Percentiles rank a stretch among this genome's conserved stretches.
Evolutionary conservation across 2,329 filamentous ascomycete species (phyloP).

Genomic region (Colletotrichum horii): DNA sequence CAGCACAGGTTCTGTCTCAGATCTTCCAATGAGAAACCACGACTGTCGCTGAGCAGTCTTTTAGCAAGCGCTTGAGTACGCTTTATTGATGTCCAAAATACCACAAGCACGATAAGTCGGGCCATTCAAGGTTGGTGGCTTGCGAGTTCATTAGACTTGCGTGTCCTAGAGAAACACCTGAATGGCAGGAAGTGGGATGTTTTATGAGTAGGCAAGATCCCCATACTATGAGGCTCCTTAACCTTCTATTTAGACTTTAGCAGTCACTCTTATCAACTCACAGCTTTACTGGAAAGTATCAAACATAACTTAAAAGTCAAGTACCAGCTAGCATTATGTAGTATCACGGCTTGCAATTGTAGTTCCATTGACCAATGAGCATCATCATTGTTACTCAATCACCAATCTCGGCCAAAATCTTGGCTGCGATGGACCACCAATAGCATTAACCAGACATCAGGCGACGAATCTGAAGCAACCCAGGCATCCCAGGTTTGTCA

Average conservation of each 20-base stretch:
- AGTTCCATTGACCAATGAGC: neutral
- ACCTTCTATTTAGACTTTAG: neutral
- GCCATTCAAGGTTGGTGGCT: neutral
- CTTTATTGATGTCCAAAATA: neutral
- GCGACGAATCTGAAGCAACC: neutral
- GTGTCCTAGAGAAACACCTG: neutral
- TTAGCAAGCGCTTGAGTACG: neutral
- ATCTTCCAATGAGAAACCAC: neutral
- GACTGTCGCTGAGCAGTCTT: neutral
- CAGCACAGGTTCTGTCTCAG: neutral
- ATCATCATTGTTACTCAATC: neutral
- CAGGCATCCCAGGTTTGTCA: neutral
- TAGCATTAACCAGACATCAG: neutral
- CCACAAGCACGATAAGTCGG: neutral
- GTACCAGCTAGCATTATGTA: neutral
- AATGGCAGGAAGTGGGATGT: neutral
- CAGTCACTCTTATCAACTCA: neutral
- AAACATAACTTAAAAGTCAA: neutral
- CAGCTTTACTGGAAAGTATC: neutral
- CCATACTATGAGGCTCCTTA: neutral
- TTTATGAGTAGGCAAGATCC: neutral
- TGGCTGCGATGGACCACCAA: neutral
- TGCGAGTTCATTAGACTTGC: neutral
- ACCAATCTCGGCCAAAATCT: neutral
- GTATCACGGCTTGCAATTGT: rapidly evolving